phyloP scores from a whole-genome alignment of 306 rosid species.

The Lathyrus tuberosus region DNA sequence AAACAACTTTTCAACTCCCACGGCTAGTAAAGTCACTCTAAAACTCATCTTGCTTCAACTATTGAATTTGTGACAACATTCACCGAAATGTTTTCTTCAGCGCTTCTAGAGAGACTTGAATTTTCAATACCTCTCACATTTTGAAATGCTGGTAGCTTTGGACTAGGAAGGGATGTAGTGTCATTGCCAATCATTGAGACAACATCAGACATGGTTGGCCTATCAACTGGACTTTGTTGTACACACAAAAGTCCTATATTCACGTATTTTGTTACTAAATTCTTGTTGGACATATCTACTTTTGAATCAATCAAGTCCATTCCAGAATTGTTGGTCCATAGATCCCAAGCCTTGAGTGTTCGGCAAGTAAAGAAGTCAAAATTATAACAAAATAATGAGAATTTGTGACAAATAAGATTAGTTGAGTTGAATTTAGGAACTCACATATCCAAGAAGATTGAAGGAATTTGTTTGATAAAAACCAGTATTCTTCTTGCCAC shows the following conservation, averaged over 20 bases:
- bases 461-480: slow-evolving; percentile 36
- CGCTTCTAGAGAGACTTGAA: not conserved
- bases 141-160: slow-evolving; percentile 41
- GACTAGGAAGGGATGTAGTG: slow-evolving; percentile 27
- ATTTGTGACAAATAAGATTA: not conserved
- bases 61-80: slow-evolving; percentile 28
- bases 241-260: slow-evolving; percentile 47
- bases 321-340: slow-evolving; percentile 38
- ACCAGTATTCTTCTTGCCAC: slow-evolving; percentile 44
- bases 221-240: slow-evolving; percentile 45
- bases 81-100: slow-evolving; percentile 17
- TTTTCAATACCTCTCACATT: slow-evolving; percentile 27
- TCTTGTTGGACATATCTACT: not conserved
- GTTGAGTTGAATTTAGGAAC: slow-evolving; percentile 3
- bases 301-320: slow-evolving; percentile 37
- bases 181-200: slow-evolving; percentile 49
- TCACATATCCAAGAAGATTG: slow-evolving; percentile 49
- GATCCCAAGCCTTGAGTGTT: slow-evolving; percentile 46
- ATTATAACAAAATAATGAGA: not conserved
- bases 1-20: not conserved
- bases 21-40: not conserved
- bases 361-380: not conserved
- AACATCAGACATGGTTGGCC: slow-evolving; percentile 49
- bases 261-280: slow-evolving; percentile 28
- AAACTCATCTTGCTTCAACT: slow-evolving; percentile 40